These are phyloP conservation scores for Kurtzmaniella cleridarum DNA, from an alignment of 805 yeast species.

Conservation along the genomic window DNA sequence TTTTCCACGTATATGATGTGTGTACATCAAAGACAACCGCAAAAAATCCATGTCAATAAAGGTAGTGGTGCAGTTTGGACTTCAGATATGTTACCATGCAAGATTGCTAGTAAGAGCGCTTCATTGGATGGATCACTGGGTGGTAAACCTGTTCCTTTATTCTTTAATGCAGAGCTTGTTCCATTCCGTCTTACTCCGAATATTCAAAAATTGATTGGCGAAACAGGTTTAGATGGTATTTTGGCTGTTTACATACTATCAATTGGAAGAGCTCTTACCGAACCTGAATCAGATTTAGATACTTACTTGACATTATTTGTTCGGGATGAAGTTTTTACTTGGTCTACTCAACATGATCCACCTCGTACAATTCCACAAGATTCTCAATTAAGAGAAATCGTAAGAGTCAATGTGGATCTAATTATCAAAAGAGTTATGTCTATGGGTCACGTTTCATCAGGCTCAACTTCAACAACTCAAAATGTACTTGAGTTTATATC, in stretches of 20 bases:
- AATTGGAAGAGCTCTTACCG: conserved; percentile 83
- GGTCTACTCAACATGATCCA: conserved; percentile 84
- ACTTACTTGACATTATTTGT: conserved; percentile 91
- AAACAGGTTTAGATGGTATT: conserved; percentile 88
- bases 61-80: conserved; percentile 89
- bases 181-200: conserved; percentile 97
- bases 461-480: conserved; percentile 82
- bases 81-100: conserved; percentile 91
- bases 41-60: conserved; percentile 78
- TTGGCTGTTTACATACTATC: conserved; percentile 78
- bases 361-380: conserved; percentile 73
- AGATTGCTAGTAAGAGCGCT: conserved; percentile 55
- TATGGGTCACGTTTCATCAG: conserved; percentile 50
- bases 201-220: conserved; percentile 89
- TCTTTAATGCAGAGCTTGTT: conserved; percentile 86
- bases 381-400: conserved; percentile 79
- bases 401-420: conserved; percentile 79
- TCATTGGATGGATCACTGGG: conserved; percentile 42
- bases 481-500: conserved; percentile 85
- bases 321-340: conserved; percentile 89
- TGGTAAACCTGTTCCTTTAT: conserved; percentile 69
- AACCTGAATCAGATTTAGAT: conserved; percentile 88
- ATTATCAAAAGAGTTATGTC: conserved; percentile 75
- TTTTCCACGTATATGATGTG: conserved; percentile 94
- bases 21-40: conserved; percentile 88